phyloP scores from a whole-genome alignment of 2,329 filamentous ascomycete genomes.

The Nothopassalora personata region DNA sequence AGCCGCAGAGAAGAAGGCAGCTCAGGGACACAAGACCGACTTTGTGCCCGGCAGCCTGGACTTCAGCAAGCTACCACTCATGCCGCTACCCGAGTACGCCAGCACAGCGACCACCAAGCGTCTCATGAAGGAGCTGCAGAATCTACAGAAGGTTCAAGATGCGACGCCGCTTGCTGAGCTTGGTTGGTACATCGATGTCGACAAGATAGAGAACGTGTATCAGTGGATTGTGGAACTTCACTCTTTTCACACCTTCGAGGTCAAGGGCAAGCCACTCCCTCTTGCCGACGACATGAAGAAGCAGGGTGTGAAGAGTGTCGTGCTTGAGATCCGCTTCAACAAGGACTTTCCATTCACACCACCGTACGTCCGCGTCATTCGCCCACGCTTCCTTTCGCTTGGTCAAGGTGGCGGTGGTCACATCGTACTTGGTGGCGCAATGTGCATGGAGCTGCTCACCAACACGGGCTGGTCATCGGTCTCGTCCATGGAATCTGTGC shows the following conservation, averaged over 20 bases:
- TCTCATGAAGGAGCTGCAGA: constrained; percentile 60
- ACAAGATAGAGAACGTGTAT: constrained; percentile 67
- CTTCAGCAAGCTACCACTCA: constrained; percentile 54
- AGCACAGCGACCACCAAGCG: constrained; percentile 55
- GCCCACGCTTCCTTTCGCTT: constrained; percentile 73
- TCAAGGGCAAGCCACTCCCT: constrained; percentile 46
- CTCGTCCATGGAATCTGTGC: constrained; percentile 68
- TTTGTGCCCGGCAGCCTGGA: constrained; percentile 67
- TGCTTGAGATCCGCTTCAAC: constrained; percentile 78
- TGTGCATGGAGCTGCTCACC: constrained; percentile 73
- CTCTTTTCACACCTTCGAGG: constrained; percentile 53
- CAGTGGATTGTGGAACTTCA: constrained; percentile 91
- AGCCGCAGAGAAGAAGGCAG: neutral
- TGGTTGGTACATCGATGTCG: constrained; percentile 75
- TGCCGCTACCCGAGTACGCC: constrained; percentile 63
- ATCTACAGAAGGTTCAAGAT: constrained; percentile 60
- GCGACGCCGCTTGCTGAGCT: constrained; percentile 58
- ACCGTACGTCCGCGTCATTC: constrained; percentile 77
- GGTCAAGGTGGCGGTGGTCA: constrained; percentile 72
- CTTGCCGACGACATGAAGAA: constrained; percentile 69
- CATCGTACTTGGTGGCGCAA: constrained; percentile 75
- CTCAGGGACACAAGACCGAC: constrained; percentile 40
- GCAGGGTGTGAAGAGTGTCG: constrained; percentile 58
- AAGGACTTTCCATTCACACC: constrained; percentile 70
- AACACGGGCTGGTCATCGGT: constrained; percentile 75